Evolutionary conservation across 345 rosid species (phyloP), one percentile per base, ranked within the genome.

Genomic region (Moricandia arvensis): DNA sequence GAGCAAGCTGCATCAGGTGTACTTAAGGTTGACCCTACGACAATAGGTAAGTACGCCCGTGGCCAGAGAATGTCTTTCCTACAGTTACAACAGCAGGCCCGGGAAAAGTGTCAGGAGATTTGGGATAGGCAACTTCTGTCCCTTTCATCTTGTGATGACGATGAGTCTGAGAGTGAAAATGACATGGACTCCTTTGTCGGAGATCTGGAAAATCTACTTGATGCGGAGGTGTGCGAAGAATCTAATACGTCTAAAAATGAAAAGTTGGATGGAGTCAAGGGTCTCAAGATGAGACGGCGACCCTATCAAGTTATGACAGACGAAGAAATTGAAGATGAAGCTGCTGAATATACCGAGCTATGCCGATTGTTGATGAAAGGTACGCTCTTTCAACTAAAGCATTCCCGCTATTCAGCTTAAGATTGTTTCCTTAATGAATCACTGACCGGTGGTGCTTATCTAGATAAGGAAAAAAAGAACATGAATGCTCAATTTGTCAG

Each of bases 121-220:
- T 95, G 97, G 99, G 99, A 95, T 78, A 87, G 97, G 66, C 97
- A 92, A 82, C 85, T 88, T 78, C 87, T 83, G 81, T 89, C 90
- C 75, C 93, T 95, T 59, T 87, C 91, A 69, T 91, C 92, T 41
- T 81, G 75, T 69, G 91, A 91, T 77, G 89, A 85, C 69, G 97
- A 89, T 73, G 97, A 92, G 75, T 85, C 82, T 81, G 96, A 85
- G 70, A 92, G 99, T 17, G 97, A 95, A 65, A 87, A 96, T 69
- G 97, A 94, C 76, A 86, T 95, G 72, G 99, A 95, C 87, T 92
- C 99, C 68, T 95, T 92, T 83, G 99, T 95, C 24, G 97, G 97
- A 30, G 99, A 92, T 83, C 85, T 95, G 38, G 97, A 95, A 82
- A 92, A 92, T 83, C 81, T 95, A 85, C 99, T 92, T 82, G 97